Evolutionary conservation across 1,284 basidiomycete species (phyloP), one percentile per base, ranked within the genome.

Genomic region (Austroboletus niveus): DNA sequence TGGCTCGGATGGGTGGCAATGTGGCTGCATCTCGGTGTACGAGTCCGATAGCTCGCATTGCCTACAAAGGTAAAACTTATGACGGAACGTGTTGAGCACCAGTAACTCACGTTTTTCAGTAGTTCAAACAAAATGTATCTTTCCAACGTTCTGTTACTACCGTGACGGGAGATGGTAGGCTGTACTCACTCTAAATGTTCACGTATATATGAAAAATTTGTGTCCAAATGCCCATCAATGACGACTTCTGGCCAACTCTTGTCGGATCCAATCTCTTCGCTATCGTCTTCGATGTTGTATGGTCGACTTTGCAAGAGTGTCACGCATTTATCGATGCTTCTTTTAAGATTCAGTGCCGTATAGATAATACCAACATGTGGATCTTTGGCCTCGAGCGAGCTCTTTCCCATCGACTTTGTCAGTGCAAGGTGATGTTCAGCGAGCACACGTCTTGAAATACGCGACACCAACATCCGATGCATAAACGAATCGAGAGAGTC

Each of bases 41-140:
- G 22, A 75, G 54, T 31, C 72, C 71, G 15, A 83, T 88, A 7
- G 85, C 85, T 48, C 79, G 75, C 77, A 89, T 82, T n/a, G 86
- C 80, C 88, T 89, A 48, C 22, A 48, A 52, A 42, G 7, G 20
- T 27, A 43, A 29, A 29, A 29, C 38, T 5, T 0, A 34, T 46
- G 38, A 49, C 47, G 4, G 11, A 10, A 20, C 22, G 8, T n/a
- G 7, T 32, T 9, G 42, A 15, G 41, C 3, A 14, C 38, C 34
- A 38, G 11, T 11, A 34, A 64, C 80, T 57, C 60, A 89, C 91
- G 64, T 94, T 94, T 68, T 94, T 94, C 59, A 95, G 63, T 24
- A 96, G 68, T 64, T 96, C 92, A 60, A 95, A 94, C 12, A 94
- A 70, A 53, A 95, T 90, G 65, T 94, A 96, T 66, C 87, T 89